phyloP scores from a whole-genome alignment of 2,329 filamentous ascomycete species.

The Clarireedia homoeocarpa region DNA sequence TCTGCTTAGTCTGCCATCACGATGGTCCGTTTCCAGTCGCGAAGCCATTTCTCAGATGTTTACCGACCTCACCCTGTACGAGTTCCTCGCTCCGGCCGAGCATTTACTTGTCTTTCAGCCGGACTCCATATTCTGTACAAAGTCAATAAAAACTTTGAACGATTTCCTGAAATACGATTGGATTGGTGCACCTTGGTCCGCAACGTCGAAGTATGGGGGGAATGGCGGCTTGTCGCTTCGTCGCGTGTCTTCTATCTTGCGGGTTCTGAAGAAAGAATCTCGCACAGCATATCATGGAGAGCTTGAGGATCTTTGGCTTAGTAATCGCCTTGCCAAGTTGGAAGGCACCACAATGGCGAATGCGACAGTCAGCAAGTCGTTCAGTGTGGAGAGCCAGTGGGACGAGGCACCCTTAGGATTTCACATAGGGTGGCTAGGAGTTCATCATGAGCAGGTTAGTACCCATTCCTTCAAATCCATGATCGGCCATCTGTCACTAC shows the following conservation, averaged over 20 bases:
- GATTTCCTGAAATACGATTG: slow-evolving; percentile 30
- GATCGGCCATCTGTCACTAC: not conserved
- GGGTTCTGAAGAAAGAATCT: slow-evolving; percentile 40
- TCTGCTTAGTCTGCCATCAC: slow-evolving; percentile 3
- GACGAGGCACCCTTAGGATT: slow-evolving; percentile 46
- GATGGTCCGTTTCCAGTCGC: slow-evolving; percentile 27
- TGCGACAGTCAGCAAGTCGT: slow-evolving; percentile 32
- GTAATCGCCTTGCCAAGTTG: slow-evolving; percentile 38
- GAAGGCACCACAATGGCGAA: slow-evolving; percentile 41
- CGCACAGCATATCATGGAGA: slow-evolving; percentile 40
- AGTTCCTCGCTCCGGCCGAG: slow-evolving; percentile 41
- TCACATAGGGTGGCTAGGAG: slow-evolving; percentile 41
- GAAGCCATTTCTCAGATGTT: slow-evolving; percentile 47
- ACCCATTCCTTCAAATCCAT: not conserved
- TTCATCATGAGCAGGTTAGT: slow-evolving; percentile 9
- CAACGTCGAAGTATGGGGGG: slow-evolving; percentile 35
- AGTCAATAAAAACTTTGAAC: slow-evolving; percentile 35
- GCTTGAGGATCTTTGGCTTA: slow-evolving; percentile 50
- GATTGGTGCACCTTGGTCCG: slow-evolving; percentile 34
- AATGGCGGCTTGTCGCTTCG: slow-evolving; percentile 48
- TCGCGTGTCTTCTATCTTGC: slow-evolving; percentile 42
- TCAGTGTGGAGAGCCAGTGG: slow-evolving; percentile 44
- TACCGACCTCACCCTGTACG: slow-evolving; percentile 44
- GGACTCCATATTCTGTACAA: slow-evolving; percentile 49
- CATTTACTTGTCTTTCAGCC: slow-evolving; percentile 49